Percentiles rank a stretch among this genome's conserved stretches.
Conservation (phyloP, 2,329 filamentous ascomycete genomes). For the Diaporthe sp. region DNA sequence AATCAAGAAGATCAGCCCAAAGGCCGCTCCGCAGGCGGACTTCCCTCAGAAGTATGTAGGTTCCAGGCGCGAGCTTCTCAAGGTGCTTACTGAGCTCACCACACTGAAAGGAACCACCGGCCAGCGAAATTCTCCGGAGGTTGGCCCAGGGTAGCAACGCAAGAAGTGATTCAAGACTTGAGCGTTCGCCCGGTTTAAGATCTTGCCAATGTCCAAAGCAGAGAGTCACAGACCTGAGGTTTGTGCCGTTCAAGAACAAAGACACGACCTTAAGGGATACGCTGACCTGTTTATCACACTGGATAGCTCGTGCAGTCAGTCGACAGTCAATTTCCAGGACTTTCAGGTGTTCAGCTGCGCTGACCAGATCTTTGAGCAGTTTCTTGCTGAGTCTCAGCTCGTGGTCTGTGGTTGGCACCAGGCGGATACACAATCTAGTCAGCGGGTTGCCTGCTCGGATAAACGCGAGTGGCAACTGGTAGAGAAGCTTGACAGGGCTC, state of each 20-base stretch:
- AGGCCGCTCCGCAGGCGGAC: not conserved
- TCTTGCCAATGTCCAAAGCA: too few relatives aligned
- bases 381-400: not conserved
- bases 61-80: not conserved
- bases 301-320: accelerated
- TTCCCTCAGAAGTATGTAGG: accelerated
- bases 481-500: not conserved
- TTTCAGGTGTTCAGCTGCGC: not conserved
- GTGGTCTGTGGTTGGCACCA: accelerated
- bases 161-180: not conserved
- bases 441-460: not conserved
- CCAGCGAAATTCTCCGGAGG: accelerated
- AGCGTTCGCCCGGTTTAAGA: too few relatives aligned
- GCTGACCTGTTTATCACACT: accelerated
- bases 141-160: not conserved
- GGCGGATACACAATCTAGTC: not conserved
- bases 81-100: not conserved
- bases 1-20: not conserved
- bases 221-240: not conserved
- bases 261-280: not conserved
- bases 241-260: not conserved
- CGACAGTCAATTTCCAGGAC: accelerated
- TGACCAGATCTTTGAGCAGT: not conserved
- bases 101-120: accelerated
- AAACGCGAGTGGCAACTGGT: not conserved